Evolutionary conservation across 164 flowering plant genomes (phyloP).

Genomic region (Vitis cinerea): DNA sequence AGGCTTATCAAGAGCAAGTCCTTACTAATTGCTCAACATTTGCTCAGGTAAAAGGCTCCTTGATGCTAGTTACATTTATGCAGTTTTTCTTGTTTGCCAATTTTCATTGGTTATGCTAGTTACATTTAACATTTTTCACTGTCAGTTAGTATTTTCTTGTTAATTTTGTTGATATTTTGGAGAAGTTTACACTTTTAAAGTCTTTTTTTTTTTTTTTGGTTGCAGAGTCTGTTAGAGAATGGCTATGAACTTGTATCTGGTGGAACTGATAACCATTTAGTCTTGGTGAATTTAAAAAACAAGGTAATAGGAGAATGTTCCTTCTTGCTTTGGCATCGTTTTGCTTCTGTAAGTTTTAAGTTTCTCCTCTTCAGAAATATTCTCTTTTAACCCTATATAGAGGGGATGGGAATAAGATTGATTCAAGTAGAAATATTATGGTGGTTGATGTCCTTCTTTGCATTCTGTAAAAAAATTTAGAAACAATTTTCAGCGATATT

Average conservation of each 20-base stretch:
- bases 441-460: too few relatives aligned
- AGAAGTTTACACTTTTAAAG: too few relatives aligned
- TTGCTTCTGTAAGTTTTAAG: too few relatives aligned
- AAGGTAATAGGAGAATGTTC: slow-evolving; percentile 25
- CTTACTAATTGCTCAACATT: slow-evolving; percentile 81
- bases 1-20: slow-evolving; percentile 95
- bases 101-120: too few relatives aligned
- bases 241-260: slow-evolving; percentile 98
- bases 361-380: too few relatives aligned
- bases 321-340: too few relatives aligned
- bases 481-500: too few relatives aligned
- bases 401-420: too few relatives aligned
- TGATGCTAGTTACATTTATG: neutral
- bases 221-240: slow-evolving; percentile 57
- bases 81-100: neutral
- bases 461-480: too few relatives aligned
- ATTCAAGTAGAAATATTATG: too few relatives aligned
- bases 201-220: neutral
- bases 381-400: too few relatives aligned
- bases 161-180: neutral
- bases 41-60: slow-evolving; percentile 59
- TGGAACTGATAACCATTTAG: slow-evolving; percentile 95
- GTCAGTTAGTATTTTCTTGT: neutral
- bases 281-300: slow-evolving; percentile 73
- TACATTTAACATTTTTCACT: neutral